Conservation (phyloP, 441 rosid genomes). For the Gossypium schwendimanii region DNA sequence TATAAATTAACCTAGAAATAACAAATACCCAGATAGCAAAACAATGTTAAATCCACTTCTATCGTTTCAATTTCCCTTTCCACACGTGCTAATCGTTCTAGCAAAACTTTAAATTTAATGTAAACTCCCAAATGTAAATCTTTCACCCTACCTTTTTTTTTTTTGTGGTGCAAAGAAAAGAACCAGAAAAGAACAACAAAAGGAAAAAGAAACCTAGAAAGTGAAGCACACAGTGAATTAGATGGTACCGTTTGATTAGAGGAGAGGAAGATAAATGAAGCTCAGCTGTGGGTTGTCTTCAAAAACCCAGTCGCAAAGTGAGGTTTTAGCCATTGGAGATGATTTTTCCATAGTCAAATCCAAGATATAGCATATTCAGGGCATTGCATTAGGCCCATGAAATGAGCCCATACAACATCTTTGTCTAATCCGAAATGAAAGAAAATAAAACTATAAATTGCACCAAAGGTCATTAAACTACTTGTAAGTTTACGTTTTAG, state of each 20-base stretch:
- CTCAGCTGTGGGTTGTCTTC: neutral
- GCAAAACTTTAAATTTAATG: neutral
- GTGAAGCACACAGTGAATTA: neutral
- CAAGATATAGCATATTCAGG: neutral
- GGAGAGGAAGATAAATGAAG: neutral
- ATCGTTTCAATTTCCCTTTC: neutral
- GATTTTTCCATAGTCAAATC: neutral
- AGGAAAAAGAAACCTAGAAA: neutral
- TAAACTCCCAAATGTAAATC: neutral
- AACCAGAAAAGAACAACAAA: neutral
- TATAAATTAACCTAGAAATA: neutral
- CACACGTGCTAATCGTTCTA: neutral
- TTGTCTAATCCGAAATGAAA: no score
- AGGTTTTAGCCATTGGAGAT: neutral
- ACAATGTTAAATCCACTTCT: neutral
- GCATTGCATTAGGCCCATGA: constrained; percentile 3
- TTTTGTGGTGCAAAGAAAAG: neutral
- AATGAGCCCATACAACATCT: neutral
- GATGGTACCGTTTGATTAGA: neutral
- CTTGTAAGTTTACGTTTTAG: no score
- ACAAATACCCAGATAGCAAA: neutral
- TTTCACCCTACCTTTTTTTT: neutral
- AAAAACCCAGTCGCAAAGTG: neutral
- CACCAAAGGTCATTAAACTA: no score
- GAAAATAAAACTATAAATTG: no score